A percentile compares a stretch with the other conserved stretches of the same genome.
Conservation (phyloP, 75 land plant genomes). For the Chamaecyparis obtusa region DNA sequence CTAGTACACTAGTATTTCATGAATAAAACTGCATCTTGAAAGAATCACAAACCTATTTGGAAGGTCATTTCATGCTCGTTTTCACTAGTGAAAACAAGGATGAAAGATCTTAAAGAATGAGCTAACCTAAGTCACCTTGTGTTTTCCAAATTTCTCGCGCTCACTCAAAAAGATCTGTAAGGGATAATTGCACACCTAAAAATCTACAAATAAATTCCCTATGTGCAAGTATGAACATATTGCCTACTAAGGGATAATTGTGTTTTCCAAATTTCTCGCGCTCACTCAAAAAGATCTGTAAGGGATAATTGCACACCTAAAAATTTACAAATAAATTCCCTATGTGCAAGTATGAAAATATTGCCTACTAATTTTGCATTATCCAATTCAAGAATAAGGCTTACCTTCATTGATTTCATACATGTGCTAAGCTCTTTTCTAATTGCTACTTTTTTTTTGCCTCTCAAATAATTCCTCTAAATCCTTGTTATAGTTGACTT, state of each 20-base stretch:
- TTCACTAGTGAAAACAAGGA: background rate
- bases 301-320: background rate
- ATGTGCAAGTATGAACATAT: background rate
- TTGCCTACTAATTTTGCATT: background rate
- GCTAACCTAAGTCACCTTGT: no score
- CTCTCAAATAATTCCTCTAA: background rate
- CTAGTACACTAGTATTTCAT: background rate
- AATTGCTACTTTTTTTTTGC: background rate
- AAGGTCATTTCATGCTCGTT: background rate
- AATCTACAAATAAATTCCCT: background rate
- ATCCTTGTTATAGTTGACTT: background rate
- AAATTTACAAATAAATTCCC: background rate
- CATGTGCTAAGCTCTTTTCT: background rate
- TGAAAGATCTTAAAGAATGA: background rate
- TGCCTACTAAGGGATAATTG: background rate
- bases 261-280: background rate
- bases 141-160: background rate
- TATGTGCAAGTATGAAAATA: background rate
- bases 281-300: background rate
- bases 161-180: background rate
- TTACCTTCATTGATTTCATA: background rate
- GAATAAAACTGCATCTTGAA: background rate
- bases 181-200: background rate
- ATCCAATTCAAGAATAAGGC: background rate
- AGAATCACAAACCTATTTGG: background rate